Evolutionary conservation across 2,329 filamentous ascomycete species (phyloP).

Genomic region (Monilinia vaccinii-corymbosi): DNA sequence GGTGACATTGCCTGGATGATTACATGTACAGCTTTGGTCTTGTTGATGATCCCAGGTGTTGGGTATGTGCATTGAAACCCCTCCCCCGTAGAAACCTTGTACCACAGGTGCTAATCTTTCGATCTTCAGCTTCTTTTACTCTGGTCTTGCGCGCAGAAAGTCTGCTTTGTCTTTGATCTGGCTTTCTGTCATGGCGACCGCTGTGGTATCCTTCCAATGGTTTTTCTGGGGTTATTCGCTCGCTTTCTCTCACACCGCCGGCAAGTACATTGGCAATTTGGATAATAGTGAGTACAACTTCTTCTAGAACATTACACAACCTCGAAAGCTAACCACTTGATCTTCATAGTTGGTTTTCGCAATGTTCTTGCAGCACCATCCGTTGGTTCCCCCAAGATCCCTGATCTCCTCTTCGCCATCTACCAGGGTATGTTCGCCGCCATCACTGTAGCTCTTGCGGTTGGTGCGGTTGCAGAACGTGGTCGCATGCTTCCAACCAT

Average conservation of each 20-base stretch:
- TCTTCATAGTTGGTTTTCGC: slow-evolving; percentile 51
- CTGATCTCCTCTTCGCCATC: slow-evolving; percentile 75
- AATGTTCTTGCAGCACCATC: slow-evolving; percentile 68
- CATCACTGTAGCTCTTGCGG: slow-evolving; percentile 77
- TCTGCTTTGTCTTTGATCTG: slow-evolving; percentile 84
- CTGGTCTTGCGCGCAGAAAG: slow-evolving; percentile 78
- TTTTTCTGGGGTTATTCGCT: slow-evolving; percentile 43
- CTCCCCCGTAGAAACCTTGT: too few relatives aligned
- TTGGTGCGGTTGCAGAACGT: slow-evolving; percentile 77
- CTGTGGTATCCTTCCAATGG: slow-evolving; percentile 83
- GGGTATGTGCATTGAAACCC: slow-evolving; percentile 44
- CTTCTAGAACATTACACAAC: neutral
- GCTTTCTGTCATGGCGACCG: slow-evolving; percentile 80
- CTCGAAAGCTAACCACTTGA: neutral
- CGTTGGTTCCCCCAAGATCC: slow-evolving; percentile 62
- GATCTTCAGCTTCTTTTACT: slow-evolving; percentile 67
- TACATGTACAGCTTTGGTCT: slow-evolving; percentile 68
- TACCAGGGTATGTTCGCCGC: slow-evolving; percentile 86
- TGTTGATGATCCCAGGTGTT: slow-evolving; percentile 89
- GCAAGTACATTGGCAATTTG: slow-evolving; percentile 65
- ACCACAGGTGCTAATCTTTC: slow-evolving; percentile 16
- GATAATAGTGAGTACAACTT: slow-evolving; percentile 43
- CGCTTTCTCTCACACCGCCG: slow-evolving; percentile 46
- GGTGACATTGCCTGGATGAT: slow-evolving; percentile 85
- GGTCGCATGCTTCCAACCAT: slow-evolving; percentile 82